phyloP scores from a whole-genome alignment of 192 early-diverging fungal genomes.

The Gryganskiella cystojenkinii region DNA sequence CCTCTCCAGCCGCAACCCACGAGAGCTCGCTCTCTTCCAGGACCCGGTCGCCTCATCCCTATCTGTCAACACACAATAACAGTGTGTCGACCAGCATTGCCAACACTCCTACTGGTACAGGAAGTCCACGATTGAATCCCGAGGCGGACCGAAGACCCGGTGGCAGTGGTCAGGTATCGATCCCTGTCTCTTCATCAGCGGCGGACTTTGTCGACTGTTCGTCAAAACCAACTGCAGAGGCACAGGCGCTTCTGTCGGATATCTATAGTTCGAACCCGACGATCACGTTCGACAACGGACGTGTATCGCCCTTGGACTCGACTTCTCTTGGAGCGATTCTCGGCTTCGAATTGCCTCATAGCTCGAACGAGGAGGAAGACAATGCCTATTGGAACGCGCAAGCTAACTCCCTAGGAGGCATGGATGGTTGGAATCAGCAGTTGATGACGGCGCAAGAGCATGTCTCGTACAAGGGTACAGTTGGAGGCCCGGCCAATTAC shows the following conservation, averaged over 20 bases:
- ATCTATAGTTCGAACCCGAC: conserved; percentile 49
- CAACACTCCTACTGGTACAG: conserved; percentile 23
- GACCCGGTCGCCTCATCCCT: conserved; percentile 33
- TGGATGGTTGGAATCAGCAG: conserved; percentile 54
- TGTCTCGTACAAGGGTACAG: conserved; percentile 41
- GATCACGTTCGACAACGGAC: conserved; percentile 48
- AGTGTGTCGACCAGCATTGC: conserved; percentile 44
- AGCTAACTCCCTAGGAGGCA: conserved; percentile 48
- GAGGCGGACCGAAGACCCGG: conserved; percentile 14
- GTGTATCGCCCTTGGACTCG: conserved; percentile 38
- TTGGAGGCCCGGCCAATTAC: conserved; percentile 41
- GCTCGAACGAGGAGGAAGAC: conserved; percentile 48
- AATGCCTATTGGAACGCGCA: conserved; percentile 53
- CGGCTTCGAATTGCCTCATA: conserved; percentile 50
- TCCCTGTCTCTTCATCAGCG: background rate
- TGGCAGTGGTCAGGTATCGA: background rate
- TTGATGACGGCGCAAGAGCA: conserved; percentile 50
- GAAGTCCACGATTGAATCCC: conserved; percentile 32
- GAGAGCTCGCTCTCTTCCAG: conserved; percentile 31
- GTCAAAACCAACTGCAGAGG: conserved; percentile 35
- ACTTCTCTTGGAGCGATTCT: conserved; percentile 47
- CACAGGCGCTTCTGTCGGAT: conserved; percentile 37
- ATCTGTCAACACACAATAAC: conserved; percentile 32
- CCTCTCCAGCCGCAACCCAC: conserved; percentile 40
- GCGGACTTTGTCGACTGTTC: conserved; percentile 36